A percentile compares a stretch with the other conserved stretches of the same genome.
phyloP scores from a whole-genome alignment of 805 yeast species.

The Candida vaughaniae region DNA sequence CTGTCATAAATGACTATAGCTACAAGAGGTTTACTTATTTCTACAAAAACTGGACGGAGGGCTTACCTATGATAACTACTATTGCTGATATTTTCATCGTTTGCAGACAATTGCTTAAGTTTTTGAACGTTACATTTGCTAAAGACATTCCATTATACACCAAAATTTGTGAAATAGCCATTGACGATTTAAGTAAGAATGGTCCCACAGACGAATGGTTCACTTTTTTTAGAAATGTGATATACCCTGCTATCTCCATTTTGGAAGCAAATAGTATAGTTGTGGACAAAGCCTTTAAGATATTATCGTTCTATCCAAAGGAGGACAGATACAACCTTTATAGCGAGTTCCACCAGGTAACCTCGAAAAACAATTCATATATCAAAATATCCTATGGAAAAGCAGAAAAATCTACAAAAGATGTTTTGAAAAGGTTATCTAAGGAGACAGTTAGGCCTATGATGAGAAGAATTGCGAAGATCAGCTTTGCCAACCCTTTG shows the following conservation, averaged over 20 bases:
- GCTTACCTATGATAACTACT: conserved; percentile 35
- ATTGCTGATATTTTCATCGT: conserved; percentile 46
- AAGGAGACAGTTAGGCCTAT: conserved; percentile 72
- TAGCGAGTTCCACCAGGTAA: conserved; percentile 67
- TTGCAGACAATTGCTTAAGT: conserved; percentile 46
- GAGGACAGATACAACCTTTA: conserved; percentile 73
- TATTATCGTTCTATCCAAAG: conserved; percentile 54
- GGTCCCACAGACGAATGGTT: conserved; percentile 44
- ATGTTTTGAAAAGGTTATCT: conserved; percentile 75
- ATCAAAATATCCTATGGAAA: conserved; percentile 59
- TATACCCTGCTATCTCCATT: conserved; percentile 61
- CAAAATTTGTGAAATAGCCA: conserved; percentile 62
- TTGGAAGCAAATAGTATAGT: conserved; percentile 57
- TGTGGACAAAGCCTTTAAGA: conserved; percentile 55
- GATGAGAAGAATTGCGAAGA: conserved; percentile 70
- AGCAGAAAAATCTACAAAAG: conserved; percentile 79
- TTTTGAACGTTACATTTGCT: conserved; percentile 57
- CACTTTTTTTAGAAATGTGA: conserved; percentile 58
- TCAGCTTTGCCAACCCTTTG: conserved; percentile 74
- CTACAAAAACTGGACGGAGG: conserved; percentile 48
- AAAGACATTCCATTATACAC: conserved; percentile 47
- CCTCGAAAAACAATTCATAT: conserved; percentile 53
- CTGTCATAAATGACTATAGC: conserved; percentile 22
- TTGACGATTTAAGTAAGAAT: conserved; percentile 27
- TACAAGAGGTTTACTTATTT: conserved; percentile 37